Evolutionary conservation across 352 stramenopile species (phyloP).

Genomic region (Phytopythium vexans): DNA sequence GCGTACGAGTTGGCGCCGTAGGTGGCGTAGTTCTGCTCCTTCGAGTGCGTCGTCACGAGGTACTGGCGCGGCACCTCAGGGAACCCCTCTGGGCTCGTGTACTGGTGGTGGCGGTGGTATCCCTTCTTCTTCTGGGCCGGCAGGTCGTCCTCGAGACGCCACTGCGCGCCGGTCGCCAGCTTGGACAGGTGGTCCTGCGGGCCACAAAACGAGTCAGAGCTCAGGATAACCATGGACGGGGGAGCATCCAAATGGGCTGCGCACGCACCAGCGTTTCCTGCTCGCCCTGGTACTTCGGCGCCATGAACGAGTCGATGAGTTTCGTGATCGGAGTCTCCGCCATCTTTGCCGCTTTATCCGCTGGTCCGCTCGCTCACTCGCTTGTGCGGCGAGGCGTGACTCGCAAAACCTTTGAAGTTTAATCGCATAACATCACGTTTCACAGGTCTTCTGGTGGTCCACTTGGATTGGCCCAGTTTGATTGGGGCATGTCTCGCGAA

Average conservation of each 20-base stretch:
- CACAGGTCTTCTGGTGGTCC: too few species aligned
- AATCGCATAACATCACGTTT: too few species aligned
- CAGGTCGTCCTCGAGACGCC: constrained; percentile 62
- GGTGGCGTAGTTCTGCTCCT: constrained; percentile 64
- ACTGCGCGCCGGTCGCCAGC: constrained; percentile 54
- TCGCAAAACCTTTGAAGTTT: too few species aligned
- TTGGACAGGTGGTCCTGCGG: constrained; percentile 49
- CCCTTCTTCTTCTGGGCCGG: constrained; percentile 49
- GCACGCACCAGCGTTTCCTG: constrained; percentile 41
- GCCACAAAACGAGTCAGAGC: background rate
- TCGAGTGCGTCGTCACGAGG: constrained; percentile 61
- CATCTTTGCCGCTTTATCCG: constrained; percentile 31
- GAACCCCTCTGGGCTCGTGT: constrained; percentile 65
- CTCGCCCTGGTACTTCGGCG: constrained; percentile 44
- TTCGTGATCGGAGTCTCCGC: constrained; percentile 60
- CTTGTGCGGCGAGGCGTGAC: background rate
- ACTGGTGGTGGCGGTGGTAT: constrained; percentile 54
- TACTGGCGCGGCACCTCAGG: constrained; percentile 79
- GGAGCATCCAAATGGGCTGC: background rate
- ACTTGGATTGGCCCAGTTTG: too few species aligned
- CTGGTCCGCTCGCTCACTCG: background rate
- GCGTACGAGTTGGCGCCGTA: constrained; percentile 87
- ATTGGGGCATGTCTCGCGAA: too few species aligned
- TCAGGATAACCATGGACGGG: background rate
- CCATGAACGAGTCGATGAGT: constrained; percentile 74